phyloP scores from a whole-genome alignment of 306 rosid species.

The Nissolia schottii region DNA sequence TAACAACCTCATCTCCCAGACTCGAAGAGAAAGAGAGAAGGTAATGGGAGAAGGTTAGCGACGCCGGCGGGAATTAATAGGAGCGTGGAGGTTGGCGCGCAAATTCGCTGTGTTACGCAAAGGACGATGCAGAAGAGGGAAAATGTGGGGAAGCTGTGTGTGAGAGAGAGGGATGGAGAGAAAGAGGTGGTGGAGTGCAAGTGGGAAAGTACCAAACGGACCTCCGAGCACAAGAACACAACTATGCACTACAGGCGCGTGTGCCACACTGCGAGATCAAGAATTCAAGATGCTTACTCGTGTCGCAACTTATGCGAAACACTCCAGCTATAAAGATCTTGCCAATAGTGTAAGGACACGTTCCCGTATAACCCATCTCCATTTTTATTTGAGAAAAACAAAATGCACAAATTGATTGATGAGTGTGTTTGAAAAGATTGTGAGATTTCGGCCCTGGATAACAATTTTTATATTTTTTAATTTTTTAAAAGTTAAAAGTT shows the following conservation, averaged over 20 bases:
- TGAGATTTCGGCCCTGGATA: too few species aligned
- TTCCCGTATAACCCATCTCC: neutral
- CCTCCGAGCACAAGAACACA: conserved; percentile 20
- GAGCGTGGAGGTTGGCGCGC: conserved; percentile 37
- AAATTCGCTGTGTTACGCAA: neutral
- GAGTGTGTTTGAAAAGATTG: too few species aligned
- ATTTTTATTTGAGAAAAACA: too few species aligned
- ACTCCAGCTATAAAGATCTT: neutral
- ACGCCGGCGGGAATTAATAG: conserved; percentile 27
- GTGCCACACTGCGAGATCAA: neutral
- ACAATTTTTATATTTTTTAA: too few species aligned
- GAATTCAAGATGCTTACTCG: neutral
- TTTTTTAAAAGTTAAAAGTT: too few species aligned
- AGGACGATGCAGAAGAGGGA: conserved; percentile 23
- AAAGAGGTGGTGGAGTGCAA: conserved; percentile 10
- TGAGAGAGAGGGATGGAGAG: neutral
- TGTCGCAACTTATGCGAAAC: neutral
- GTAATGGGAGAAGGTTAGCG: neutral
- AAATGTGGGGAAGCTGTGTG: neutral
- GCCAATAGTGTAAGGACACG: neutral
- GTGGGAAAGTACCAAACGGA: conserved; percentile 38
- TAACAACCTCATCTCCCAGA: conserved; percentile 61
- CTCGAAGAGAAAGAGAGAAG: neutral
- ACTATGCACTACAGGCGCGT: conserved; percentile 9
- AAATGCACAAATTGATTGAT: too few species aligned